These are phyloP conservation scores for Pythium aristosporum DNA, from an alignment of 352 stramenopile genomes.

Conservation along the genomic window DNA sequence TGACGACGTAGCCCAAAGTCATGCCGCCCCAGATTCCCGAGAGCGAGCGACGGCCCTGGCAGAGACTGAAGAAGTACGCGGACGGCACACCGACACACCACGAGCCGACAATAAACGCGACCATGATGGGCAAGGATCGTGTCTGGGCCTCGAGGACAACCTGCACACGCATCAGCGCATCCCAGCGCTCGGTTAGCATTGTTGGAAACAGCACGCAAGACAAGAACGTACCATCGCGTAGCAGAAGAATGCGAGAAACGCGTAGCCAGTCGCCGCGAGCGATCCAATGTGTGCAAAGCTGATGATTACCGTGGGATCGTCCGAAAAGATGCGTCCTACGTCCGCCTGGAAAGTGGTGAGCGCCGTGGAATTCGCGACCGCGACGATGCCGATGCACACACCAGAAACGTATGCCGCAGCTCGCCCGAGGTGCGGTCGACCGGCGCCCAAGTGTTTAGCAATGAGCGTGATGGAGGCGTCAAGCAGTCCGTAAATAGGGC, in stretches of 20 bases:
- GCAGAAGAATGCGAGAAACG: slow-evolving; percentile 79
- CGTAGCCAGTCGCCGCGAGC: slow-evolving; percentile 58
- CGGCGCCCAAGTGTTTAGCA: slow-evolving; percentile 56
- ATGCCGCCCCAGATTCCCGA: slow-evolving; percentile 76
- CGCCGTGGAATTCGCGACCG: slow-evolving; percentile 36
- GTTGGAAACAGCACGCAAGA: background rate
- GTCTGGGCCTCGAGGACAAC: slow-evolving; percentile 69
- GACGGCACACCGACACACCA: slow-evolving; percentile 73
- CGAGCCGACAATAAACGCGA: slow-evolving; percentile 56
- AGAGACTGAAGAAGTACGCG: slow-evolving; percentile 68
- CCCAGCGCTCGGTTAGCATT: background rate
- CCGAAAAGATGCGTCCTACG: slow-evolving; percentile 69
- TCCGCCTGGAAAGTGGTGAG: slow-evolving; percentile 45
- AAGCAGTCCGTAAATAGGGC: slow-evolving; percentile 71
- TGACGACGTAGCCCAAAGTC: slow-evolving; percentile 69
- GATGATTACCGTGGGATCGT: slow-evolving; percentile 57
- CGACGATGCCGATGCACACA: slow-evolving; percentile 43
- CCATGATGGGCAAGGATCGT: slow-evolving; percentile 47
- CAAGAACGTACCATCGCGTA: slow-evolving; percentile 41
- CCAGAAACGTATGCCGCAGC: slow-evolving; percentile 56
- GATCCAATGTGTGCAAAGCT: slow-evolving; percentile 60
- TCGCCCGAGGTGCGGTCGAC: slow-evolving; percentile 37
- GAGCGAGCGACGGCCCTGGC: slow-evolving; percentile 34
- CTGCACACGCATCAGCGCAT: slow-evolving; percentile 21
- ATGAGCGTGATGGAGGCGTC: slow-evolving; percentile 62